Conservation (phyloP, 441 rosid genomes). For the Euphorbia celastroides region DNA sequence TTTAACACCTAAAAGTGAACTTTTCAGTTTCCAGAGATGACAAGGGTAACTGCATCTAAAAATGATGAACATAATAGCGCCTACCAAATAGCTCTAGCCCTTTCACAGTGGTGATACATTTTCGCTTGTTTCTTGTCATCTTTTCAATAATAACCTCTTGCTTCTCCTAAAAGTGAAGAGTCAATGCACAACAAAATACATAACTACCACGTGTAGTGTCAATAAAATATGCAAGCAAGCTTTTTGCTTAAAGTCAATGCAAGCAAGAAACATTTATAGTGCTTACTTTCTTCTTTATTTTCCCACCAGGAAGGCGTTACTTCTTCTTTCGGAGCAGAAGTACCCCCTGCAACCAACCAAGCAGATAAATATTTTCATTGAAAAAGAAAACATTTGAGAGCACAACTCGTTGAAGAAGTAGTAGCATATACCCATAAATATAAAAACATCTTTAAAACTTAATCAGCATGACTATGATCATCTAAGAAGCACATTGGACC, state of each 20-base stretch:
- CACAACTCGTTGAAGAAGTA: background rate
- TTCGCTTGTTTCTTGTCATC: constrained; percentile 87
- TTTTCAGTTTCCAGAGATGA: background rate
- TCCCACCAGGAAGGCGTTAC: constrained; percentile 93
- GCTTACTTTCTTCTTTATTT: constrained; percentile 86
- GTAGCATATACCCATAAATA: background rate
- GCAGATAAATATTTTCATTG: background rate
- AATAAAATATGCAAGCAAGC: background rate
- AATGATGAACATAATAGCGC: constrained; percentile 15
- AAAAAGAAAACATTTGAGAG: background rate
- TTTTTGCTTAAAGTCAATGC: background rate
- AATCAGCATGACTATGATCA: background rate
- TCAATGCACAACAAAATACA: background rate
- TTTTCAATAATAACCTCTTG: constrained; percentile 90
- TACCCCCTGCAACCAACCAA: constrained; percentile 27
- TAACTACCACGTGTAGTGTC: background rate
- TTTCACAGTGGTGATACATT: constrained; percentile 82
- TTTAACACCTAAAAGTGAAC: constrained; percentile 55
- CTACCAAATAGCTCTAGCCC: constrained; percentile 92
- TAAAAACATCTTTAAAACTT: background rate
- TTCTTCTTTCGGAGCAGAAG: constrained; percentile 56
- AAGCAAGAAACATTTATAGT: background rate
- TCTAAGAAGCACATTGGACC: background rate
- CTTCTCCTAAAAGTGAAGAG: constrained; percentile 44
- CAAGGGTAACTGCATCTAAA: background rate